phyloP scores from a whole-genome alignment of 2,329 filamentous ascomycete species.

The Penicillium sclerotigenum region DNA sequence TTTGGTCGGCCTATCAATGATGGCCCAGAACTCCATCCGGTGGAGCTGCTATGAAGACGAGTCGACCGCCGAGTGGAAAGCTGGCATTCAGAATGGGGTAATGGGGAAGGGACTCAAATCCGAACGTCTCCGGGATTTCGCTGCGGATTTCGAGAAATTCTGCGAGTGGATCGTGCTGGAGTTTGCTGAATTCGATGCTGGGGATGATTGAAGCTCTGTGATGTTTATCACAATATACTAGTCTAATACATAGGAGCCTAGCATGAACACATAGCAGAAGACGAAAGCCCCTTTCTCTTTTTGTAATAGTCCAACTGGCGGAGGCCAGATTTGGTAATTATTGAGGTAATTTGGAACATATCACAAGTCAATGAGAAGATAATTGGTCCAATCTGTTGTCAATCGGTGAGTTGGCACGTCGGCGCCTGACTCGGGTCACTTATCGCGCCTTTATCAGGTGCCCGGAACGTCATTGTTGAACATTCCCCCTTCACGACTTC shows the following conservation, averaged over 20 bases:
- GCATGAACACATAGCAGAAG: not conserved
- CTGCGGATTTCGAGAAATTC: conserved; percentile 79
- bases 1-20: conserved; percentile 75
- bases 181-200: conserved; percentile 54
- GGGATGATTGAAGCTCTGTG: conserved; percentile 34
- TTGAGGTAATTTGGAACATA: not conserved
- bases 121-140: conserved; percentile 72
- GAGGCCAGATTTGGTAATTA: not conserved
- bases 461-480: conserved; percentile 32
- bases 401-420: conserved; percentile 7
- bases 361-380: not conserved
- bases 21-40: conserved; percentile 88
- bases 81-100: conserved; percentile 70
- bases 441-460: conserved; percentile 24
- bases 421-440: conserved; percentile 25
- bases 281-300: not conserved
- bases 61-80: conserved; percentile 64
- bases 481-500: conserved; percentile 10
- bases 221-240: conserved; percentile 17
- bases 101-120: conserved; percentile 70
- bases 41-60: conserved; percentile 90
- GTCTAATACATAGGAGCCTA: not conserved
- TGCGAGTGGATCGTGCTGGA: conserved; percentile 86
- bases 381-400: not conserved
- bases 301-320: not conserved